These are phyloP conservation scores for Pyrrhoderma noxium DNA, from an alignment of 1,284 basidiomycete genomes.

Conservation along the genomic window DNA sequence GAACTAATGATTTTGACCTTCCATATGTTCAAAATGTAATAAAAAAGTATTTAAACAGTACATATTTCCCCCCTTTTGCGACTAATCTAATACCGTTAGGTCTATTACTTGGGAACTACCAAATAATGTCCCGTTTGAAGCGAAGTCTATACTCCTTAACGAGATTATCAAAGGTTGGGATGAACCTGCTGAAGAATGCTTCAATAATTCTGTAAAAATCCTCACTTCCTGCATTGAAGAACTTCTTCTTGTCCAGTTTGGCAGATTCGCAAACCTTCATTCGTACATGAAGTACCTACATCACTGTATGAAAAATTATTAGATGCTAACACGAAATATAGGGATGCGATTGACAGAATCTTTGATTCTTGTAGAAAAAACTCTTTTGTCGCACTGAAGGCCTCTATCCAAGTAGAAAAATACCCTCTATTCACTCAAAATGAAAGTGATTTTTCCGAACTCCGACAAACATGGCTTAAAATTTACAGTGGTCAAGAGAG, in stretches of 20 bases:
- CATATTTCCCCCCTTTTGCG: no score
- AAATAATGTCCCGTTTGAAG: conserved; percentile 42
- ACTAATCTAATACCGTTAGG: conserved; percentile 25
- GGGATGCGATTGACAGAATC: neutral
- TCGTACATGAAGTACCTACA: conserved; percentile 26
- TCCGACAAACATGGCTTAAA: conserved; percentile 21
- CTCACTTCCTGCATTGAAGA: conserved; percentile 21
- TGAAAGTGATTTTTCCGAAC: neutral
- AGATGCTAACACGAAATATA: neutral
- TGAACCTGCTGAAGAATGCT: conserved; percentile 33
- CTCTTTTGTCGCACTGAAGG: neutral
- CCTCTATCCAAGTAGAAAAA: conserved; percentile 25
- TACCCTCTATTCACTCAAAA: conserved; percentile 30
- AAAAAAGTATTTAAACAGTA: conserved; percentile 1
- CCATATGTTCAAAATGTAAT: conserved; percentile 5
- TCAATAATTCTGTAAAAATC: conserved; percentile 28
- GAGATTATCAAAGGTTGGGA: conserved; percentile 36
- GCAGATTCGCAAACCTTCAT: conserved; percentile 27
- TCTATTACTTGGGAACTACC: conserved; percentile 47
- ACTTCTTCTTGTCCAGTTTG: conserved; percentile 29
- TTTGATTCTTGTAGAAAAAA: neutral
- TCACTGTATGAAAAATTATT: neutral
- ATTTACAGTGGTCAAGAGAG: conserved; percentile 5
- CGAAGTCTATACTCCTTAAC: conserved; percentile 28
- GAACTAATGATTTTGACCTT: conserved; percentile 1